These are phyloP conservation scores for Magnaporthiopsis incrustans DNA, from an alignment of 2,329 filamentous ascomycete genomes.

Conservation along the genomic window DNA sequence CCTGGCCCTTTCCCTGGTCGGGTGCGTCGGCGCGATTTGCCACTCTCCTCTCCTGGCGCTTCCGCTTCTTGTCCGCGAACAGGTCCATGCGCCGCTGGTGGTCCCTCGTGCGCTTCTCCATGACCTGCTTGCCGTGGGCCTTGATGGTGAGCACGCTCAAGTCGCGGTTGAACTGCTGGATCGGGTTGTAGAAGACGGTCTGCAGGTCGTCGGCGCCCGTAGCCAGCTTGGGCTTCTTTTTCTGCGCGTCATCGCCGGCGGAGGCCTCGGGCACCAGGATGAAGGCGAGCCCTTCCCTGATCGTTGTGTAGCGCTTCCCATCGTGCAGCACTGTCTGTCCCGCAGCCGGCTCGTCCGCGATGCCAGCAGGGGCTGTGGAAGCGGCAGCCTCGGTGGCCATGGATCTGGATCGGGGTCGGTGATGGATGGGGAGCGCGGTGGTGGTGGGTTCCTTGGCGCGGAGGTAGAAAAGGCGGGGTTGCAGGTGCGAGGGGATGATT, in stretches of 20 bases:
- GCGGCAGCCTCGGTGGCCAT: constrained; percentile 2
- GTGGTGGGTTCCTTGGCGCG: background rate
- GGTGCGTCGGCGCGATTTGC: too few species aligned
- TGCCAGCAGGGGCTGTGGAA: background rate
- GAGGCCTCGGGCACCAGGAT: constrained; percentile 41
- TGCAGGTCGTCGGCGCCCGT: constrained; percentile 53
- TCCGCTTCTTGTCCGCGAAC: constrained; percentile 29
- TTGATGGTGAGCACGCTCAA: constrained; percentile 88
- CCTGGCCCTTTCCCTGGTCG: constrained; percentile 13
- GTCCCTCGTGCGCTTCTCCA: constrained; percentile 40
- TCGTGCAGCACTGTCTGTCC: constrained; percentile 25
- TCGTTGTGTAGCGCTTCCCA: constrained; percentile 41
- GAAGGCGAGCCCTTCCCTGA: constrained; percentile 49
- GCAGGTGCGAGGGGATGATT: background rate
- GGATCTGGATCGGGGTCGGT: background rate
- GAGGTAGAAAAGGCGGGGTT: background rate
- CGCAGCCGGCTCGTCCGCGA: constrained; percentile 3
- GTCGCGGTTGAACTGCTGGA: constrained; percentile 98
- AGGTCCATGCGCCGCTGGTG: constrained; percentile 50
- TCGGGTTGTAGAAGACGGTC: constrained; percentile 97
- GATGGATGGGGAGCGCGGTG: background rate
- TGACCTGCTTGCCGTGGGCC: constrained; percentile 66
- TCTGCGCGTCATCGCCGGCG: constrained; percentile 18
- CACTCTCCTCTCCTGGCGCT: constrained; percentile 30
- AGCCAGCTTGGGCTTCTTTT: constrained; percentile 24